Evolutionary conservation across 2,329 filamentous ascomycete genomes (phyloP).

Genomic region (Aspergillus sp.): DNA sequence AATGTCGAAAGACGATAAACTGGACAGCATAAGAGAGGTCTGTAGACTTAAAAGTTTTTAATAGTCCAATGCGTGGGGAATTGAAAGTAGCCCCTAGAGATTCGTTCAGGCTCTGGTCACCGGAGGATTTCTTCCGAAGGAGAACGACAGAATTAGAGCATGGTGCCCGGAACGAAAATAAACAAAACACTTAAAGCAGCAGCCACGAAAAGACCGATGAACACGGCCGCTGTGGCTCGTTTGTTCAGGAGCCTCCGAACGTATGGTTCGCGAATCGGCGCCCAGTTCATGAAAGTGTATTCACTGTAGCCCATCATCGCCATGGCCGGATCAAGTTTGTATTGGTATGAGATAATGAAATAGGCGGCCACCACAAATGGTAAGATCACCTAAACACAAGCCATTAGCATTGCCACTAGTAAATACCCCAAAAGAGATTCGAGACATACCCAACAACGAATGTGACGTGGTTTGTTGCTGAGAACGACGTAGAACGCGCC

Average conservation of each 20-base stretch:
- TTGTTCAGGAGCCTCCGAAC: conserved; percentile 78
- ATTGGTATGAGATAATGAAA: conserved; percentile 82
- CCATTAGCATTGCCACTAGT: background rate
- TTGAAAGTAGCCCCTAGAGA: too few species aligned
- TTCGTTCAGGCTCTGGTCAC: too few species aligned
- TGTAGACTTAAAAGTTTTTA: too few species aligned
- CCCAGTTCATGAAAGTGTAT: conserved; percentile 92
- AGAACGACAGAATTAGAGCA: conserved; percentile 22
- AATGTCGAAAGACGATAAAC: background rate
- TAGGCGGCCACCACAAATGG: conserved; percentile 91
- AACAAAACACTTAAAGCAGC: conserved; percentile 81
- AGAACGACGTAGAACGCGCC: conserved; percentile 89
- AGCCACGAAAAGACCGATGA: conserved; percentile 66
- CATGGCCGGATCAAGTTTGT: conserved; percentile 85
- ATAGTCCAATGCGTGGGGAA: too few species aligned
- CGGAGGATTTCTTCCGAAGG: background rate
- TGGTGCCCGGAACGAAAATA: conserved; percentile 81
- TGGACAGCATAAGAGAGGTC: too few species aligned
- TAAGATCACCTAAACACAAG: conserved; percentile 54
- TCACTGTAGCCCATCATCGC: conserved; percentile 86
- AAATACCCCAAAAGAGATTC: background rate
- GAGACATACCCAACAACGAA: conserved; percentile 71
- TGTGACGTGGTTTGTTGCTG: conserved; percentile 64
- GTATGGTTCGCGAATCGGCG: conserved; percentile 79
- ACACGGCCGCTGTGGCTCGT: conserved; percentile 71